These are phyloP conservation scores for Chaetothyriales sp. DNA, from an alignment of 2,329 filamentous ascomycete genomes.

Conservation along the genomic window DNA sequence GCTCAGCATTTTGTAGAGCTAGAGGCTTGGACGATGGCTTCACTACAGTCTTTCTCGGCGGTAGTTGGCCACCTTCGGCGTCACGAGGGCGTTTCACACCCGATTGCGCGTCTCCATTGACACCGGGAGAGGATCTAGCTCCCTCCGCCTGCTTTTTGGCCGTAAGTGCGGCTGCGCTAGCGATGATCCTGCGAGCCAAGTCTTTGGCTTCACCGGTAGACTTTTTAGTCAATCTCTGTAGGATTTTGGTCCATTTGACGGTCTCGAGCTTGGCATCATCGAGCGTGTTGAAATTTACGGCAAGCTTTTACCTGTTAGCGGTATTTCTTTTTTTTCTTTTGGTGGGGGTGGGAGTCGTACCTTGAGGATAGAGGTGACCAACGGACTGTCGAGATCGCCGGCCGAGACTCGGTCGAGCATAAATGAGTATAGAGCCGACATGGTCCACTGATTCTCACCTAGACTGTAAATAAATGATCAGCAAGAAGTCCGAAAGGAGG, in stretches of 20 bases:
- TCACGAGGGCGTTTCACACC: conserved; percentile 30
- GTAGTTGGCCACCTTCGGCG: conserved; percentile 19
- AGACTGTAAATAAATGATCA: conserved; percentile 24
- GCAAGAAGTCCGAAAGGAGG: neutral
- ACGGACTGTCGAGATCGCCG: conserved; percentile 32
- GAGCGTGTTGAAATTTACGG: conserved; percentile 43
- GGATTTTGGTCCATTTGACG: conserved; percentile 45
- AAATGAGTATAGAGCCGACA: conserved; percentile 36
- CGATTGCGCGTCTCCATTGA: conserved; percentile 10
- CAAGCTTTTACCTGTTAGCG: conserved; percentile 31
- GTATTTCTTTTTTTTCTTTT: too few relatives aligned
- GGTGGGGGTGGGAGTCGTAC: conserved; percentile 22
- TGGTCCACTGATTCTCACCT: conserved; percentile 35
- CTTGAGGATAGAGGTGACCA: conserved; percentile 34
- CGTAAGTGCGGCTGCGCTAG: conserved; percentile 32
- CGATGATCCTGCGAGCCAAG: conserved; percentile 41
- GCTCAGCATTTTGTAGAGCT: conserved; percentile 17
- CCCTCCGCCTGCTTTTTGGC: conserved; percentile 29
- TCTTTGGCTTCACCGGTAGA: conserved; percentile 43
- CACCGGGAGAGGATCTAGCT: conserved; percentile 22
- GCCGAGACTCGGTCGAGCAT: conserved; percentile 36
- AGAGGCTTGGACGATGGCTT: conserved; percentile 23
- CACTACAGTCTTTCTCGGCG: conserved; percentile 26
- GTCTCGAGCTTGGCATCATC: conserved; percentile 45
- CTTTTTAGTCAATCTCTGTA: conserved; percentile 45